These are phyloP conservation scores for Ceratobasidium sp. DNA, from an alignment of 1,284 basidiomycete genomes.

Conservation along the genomic window DNA sequence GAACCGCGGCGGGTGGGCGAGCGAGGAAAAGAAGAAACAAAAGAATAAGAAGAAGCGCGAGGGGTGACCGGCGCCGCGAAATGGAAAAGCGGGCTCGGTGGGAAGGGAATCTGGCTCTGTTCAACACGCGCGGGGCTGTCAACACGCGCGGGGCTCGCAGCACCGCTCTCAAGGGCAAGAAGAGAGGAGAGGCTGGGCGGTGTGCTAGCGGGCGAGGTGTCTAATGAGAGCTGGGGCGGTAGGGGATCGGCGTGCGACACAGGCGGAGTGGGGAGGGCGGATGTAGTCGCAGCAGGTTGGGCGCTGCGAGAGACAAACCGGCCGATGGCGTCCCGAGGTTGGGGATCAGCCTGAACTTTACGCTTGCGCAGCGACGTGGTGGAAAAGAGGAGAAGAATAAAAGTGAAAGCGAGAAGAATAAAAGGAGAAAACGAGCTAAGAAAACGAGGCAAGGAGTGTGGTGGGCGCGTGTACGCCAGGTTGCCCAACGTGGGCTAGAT, in stretches of 20 bases:
- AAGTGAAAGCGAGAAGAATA: neutral
- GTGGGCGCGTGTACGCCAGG: conserved; percentile 10
- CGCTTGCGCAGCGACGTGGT: neutral
- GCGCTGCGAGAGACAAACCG: neutral
- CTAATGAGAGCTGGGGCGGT: neutral
- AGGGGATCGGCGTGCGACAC: neutral
- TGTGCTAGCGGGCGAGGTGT: neutral
- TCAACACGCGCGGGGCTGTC: too few relatives aligned
- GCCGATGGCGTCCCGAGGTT: conserved; percentile 4
- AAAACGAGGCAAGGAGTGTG: neutral
- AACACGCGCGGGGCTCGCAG: neutral
- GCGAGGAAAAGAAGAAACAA: neutral
- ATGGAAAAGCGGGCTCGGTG: too few relatives aligned
- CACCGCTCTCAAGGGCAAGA: neutral
- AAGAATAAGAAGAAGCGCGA: neutral
- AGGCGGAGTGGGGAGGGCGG: neutral
- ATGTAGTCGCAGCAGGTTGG: neutral
- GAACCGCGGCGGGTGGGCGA: neutral
- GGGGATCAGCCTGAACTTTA: neutral
- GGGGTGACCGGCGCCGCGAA: neutral
- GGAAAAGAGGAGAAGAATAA: neutral
- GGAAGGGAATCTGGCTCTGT: too few relatives aligned
- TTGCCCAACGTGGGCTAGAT: too few relatives aligned
- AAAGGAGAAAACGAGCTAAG: neutral
- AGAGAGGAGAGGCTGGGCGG: neutral